Evolutionary conservation across 768 basidiomycete genomes (phyloP).

Genomic region (Amanita subjunquillea): DNA sequence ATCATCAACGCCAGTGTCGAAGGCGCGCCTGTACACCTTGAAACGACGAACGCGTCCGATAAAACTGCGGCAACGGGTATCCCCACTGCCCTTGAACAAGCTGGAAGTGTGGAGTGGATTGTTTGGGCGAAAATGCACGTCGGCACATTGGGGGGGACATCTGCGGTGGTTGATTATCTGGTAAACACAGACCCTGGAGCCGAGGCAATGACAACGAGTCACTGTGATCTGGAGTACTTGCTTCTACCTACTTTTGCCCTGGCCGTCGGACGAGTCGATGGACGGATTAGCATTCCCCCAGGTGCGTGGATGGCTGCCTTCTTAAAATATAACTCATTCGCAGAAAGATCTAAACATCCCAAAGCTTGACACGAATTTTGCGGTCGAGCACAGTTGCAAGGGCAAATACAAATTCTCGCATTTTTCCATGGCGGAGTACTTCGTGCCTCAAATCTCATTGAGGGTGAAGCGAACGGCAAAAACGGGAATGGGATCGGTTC

Average conservation of each 20-base stretch:
- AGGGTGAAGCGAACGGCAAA: conserved; percentile 7
- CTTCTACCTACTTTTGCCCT: conserved; percentile 64
- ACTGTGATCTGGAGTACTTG: conserved; percentile 30
- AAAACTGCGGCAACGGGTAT: conserved; percentile 20
- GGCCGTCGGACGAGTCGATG: conserved; percentile 59
- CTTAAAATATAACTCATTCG: conserved; percentile 4
- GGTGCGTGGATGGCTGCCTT: conserved; percentile 30
- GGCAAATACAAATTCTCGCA: conserved; percentile 5
- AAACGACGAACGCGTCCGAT: conserved; percentile 36
- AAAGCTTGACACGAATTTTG: conserved; percentile 19
- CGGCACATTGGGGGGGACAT: conserved; percentile 39
- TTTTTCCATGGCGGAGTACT: conserved; percentile 6
- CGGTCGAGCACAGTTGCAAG: not conserved
- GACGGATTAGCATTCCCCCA: conserved; percentile 38
- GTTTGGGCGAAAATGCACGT: conserved; percentile 55
- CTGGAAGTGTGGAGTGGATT: conserved; percentile 48
- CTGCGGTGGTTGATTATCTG: conserved; percentile 55
- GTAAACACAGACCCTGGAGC: conserved; percentile 24
- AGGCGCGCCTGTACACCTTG: conserved; percentile 53
- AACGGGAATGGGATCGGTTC: not conserved
- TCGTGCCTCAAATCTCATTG: conserved; percentile 7
- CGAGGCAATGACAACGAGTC: conserved; percentile 15
- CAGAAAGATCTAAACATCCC: conserved; percentile 30
- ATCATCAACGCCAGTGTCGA: conserved; percentile 53
- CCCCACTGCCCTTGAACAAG: conserved; percentile 38